Conservation (phyloP, 768 basidiomycete genomes). For the Grammothele lineata region DNA sequence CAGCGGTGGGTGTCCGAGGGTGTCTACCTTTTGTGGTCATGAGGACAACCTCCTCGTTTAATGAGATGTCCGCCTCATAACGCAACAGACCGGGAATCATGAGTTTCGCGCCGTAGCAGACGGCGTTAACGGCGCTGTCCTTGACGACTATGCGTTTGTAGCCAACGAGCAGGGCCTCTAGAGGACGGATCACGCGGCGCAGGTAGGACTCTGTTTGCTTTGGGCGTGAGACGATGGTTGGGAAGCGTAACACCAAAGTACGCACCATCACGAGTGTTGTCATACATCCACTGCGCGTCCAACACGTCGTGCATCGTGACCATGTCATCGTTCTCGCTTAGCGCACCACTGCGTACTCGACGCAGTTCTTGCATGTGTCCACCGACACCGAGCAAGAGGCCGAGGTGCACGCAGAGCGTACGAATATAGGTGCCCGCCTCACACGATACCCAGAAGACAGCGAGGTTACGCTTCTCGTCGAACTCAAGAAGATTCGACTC, state of each 20-base stretch:
- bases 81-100: slow-evolving; percentile 99
- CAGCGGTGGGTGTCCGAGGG: no score
- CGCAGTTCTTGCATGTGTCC: slow-evolving; percentile 99
- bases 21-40: slow-evolving; percentile 99
- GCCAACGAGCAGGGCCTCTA: slow-evolving; percentile 90
- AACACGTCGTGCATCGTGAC: slow-evolving; percentile 99
- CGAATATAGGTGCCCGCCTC: slow-evolving; percentile 97
- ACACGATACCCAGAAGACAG: slow-evolving; percentile 98
- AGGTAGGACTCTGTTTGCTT: slow-evolving; percentile 82
- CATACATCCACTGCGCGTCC: slow-evolving; percentile 98
- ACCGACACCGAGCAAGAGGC: slow-evolving; percentile 90
- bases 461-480: slow-evolving; percentile 94
- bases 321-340: slow-evolving; percentile 97
- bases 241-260: slow-evolving; percentile 5
- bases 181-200: slow-evolving; percentile 87
- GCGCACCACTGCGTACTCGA: slow-evolving; percentile 90
- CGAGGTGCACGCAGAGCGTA: slow-evolving; percentile 96
- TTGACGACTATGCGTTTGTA: slow-evolving; percentile 99
- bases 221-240: slow-evolving; percentile 1
- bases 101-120: slow-evolving; percentile 98
- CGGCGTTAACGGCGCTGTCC: slow-evolving; percentile 97
- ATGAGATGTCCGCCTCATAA: slow-evolving; percentile 91
- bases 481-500: slow-evolving; percentile 95
- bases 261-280: slow-evolving; percentile 93
- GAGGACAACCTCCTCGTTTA: slow-evolving; percentile 93